Conservation (phyloP, 805 yeast species). For the Cyberlindnera bimundalis region DNA sequence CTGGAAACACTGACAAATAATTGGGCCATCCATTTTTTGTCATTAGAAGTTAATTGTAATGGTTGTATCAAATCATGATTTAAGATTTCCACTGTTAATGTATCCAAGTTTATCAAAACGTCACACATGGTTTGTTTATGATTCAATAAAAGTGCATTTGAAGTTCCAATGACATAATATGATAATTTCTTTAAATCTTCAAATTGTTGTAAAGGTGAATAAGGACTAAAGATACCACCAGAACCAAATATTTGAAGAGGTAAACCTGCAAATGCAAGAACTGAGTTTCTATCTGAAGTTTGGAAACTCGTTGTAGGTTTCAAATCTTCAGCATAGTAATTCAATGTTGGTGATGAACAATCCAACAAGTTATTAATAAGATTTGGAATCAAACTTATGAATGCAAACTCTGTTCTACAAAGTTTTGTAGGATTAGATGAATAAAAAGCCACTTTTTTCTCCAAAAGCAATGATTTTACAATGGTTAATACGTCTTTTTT, state of each 20-base stretch:
- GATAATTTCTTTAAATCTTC: conserved; percentile 63
- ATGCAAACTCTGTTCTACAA: conserved; percentile 78
- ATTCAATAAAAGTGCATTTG: conserved; percentile 75
- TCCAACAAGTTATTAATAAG: conserved; percentile 68
- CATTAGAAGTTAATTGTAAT: conserved; percentile 52
- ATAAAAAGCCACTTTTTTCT: conserved; percentile 69
- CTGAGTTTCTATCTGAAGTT: conserved; percentile 74
- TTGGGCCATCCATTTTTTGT: conserved; percentile 70
- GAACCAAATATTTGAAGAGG: conserved; percentile 84
- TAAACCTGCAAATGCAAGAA: conserved; percentile 77
- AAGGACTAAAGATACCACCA: conserved; percentile 89
- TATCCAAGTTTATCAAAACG: conserved; percentile 66
- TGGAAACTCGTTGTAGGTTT: conserved; percentile 62
- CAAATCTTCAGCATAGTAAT: conserved; percentile 49
- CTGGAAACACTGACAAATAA: conserved; percentile 43
- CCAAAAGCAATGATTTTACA: conserved; percentile 74
- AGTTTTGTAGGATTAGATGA: conserved; percentile 76
- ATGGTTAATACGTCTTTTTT: conserved; percentile 58
- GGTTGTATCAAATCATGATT: conserved; percentile 40
- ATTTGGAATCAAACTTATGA: conserved; percentile 81
- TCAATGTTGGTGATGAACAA: conserved; percentile 73
- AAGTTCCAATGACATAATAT: conserved; percentile 78
- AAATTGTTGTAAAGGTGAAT: conserved; percentile 89
- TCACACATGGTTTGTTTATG: conserved; percentile 64
- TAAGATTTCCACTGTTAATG: conserved; percentile 42